A percentile compares a stretch with the other conserved stretches of the same genome.
These are phyloP conservation scores for Fusarium clavum DNA, from an alignment of 2,329 filamentous ascomycete genomes.

Conservation along the genomic window DNA sequence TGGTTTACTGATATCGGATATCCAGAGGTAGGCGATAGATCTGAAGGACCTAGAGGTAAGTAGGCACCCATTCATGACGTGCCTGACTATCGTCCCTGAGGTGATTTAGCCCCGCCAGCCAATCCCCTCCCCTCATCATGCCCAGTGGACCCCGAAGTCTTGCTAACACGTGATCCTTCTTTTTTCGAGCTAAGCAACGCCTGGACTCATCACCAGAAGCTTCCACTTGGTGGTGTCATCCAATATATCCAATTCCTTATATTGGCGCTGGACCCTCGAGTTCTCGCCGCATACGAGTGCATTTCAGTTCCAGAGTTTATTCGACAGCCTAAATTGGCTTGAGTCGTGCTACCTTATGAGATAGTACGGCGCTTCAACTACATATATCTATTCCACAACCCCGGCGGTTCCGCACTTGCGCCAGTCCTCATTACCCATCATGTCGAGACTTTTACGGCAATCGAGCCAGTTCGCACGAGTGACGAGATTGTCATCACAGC, in stretches of 20 bases:
- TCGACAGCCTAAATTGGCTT: constrained; percentile 14
- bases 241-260: constrained; percentile 41
- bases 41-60: neutral
- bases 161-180: constrained; percentile 48
- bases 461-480: constrained; percentile 74
- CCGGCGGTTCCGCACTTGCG: constrained; percentile 53
- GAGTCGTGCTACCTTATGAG: constrained; percentile 49
- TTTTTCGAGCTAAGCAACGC: constrained; percentile 48
- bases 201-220: constrained; percentile 46
- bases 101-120: constrained; percentile 13
- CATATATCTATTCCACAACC: constrained; percentile 38
- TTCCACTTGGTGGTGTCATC: constrained; percentile 48
- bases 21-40: neutral
- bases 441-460: constrained; percentile 75
- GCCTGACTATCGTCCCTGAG: constrained; percentile 15
- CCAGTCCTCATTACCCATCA: constrained; percentile 54
- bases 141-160: constrained; percentile 31
- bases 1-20: neutral
- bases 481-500: constrained; percentile 66
- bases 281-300: constrained; percentile 31
- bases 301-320: constrained; percentile 5
- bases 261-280: constrained; percentile 36
- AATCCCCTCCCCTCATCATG: constrained; percentile 18
- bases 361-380: constrained; percentile 45
- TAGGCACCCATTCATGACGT: constrained; percentile 29